Evolutionary conservation across 768 basidiomycete species (phyloP).

Genomic region (Lactarius tabidus): DNA sequence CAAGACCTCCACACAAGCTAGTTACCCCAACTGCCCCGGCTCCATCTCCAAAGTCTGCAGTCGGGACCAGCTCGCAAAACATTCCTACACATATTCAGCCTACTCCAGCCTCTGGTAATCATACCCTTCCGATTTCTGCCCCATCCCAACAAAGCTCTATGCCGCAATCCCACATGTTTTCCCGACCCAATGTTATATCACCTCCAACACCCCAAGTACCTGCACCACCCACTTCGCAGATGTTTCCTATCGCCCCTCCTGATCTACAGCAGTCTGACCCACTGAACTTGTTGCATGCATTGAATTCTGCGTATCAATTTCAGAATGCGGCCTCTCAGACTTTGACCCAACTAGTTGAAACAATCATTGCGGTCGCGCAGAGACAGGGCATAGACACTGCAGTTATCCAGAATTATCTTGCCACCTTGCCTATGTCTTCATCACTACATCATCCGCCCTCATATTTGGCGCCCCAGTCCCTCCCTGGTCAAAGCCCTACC

Average conservation of each 20-base stretch:
- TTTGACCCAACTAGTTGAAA: conserved; percentile 22
- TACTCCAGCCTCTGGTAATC: neutral
- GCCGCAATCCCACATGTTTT: neutral
- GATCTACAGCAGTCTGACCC: neutral
- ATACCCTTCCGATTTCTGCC: neutral
- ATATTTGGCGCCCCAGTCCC: conserved; percentile 3
- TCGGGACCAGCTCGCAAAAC: neutral
- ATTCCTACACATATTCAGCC: neutral
- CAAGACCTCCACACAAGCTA: neutral
- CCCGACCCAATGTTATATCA: neutral
- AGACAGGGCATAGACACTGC: conserved; percentile 19
- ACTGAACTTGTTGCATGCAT: conserved; percentile 10
- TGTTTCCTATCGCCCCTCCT: neutral
- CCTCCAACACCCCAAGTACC: neutral
- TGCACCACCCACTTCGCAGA: neutral
- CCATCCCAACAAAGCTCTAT: conserved; percentile 5
- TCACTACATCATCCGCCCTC: neutral
- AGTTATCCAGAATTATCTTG: conserved; percentile 19
- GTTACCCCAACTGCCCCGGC: neutral
- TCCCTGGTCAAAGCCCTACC: neutral
- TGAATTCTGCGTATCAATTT: conserved; percentile 14
- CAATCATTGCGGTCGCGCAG: conserved; percentile 22
- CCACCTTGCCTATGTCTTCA: conserved; percentile 13
- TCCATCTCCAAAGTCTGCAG: neutral
- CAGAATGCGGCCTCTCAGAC: conserved; percentile 13